phyloP scores from a whole-genome alignment of 106 monocot genomes.

The Apostasia ramifera region DNA sequence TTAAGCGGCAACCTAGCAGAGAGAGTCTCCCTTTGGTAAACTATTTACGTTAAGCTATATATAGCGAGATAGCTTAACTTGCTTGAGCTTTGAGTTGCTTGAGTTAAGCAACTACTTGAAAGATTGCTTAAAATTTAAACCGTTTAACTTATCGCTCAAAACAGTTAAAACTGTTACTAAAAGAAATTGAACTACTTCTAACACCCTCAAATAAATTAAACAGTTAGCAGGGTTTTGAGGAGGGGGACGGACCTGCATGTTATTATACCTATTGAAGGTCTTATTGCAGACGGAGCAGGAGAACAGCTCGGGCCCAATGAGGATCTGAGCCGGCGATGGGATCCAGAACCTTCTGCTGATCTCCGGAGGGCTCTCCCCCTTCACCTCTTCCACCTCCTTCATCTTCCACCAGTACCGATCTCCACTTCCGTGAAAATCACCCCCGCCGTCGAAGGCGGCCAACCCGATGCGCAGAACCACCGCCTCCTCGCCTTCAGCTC shows the following conservation, averaged over 20 bases:
- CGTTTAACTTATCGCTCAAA: too few species aligned
- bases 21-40: too few species aligned
- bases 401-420: slow-evolving; percentile 5
- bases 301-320: slow-evolving; percentile 66
- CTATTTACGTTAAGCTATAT: too few species aligned
- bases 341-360: slow-evolving; percentile 46
- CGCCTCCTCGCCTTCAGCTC: not conserved
- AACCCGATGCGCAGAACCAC: slow-evolving; percentile 43
- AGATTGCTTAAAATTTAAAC: too few species aligned
- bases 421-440: not conserved
- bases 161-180: too few species aligned
- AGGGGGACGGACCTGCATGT: slow-evolving; percentile 51
- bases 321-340: slow-evolving; percentile 68
- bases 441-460: slow-evolving; percentile 6
- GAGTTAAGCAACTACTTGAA: too few species aligned
- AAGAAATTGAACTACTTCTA: too few species aligned
- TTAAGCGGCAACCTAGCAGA: too few species aligned
- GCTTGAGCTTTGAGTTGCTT: too few species aligned
- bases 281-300: slow-evolving; percentile 69
- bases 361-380: not conserved
- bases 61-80: too few species aligned
- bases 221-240: too few species aligned
- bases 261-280: slow-evolving; percentile 82
- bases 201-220: too few species aligned
- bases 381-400: slow-evolving; percentile 3